Percentiles rank a stretch among this genome's conserved stretches.
Conservation (phyloP, 2,329 filamentous ascomycete genomes). For the Xylaria sp. region DNA sequence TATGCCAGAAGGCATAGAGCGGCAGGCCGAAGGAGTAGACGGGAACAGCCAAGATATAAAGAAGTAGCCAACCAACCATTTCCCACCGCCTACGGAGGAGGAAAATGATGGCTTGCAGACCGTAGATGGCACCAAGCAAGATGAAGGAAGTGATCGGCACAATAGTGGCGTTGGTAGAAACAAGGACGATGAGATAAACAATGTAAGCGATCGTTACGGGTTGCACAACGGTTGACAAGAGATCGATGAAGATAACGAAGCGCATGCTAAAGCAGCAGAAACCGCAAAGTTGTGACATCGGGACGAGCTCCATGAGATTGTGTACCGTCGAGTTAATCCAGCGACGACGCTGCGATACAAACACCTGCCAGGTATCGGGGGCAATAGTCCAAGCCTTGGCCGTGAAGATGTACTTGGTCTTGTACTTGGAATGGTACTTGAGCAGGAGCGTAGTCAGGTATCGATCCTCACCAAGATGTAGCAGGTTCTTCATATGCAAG, state of each 20-base stretch:
- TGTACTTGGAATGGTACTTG: slow-evolving; percentile 92
- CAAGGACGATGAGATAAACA: slow-evolving; percentile 82
- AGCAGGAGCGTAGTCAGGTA: slow-evolving; percentile 94
- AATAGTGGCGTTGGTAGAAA: slow-evolving; percentile 68
- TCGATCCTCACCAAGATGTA: slow-evolving; percentile 97
- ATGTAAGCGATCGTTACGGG: slow-evolving; percentile 93
- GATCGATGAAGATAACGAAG: slow-evolving; percentile 94
- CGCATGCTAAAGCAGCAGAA: slow-evolving; percentile 99
- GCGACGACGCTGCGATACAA: slow-evolving; percentile 96
- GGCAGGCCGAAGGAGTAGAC: slow-evolving; percentile 92
- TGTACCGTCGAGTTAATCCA: slow-evolving; percentile 99
- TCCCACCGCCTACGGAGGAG: slow-evolving; percentile 97
- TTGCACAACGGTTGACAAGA: slow-evolving; percentile 90
- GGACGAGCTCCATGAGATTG: slow-evolving; percentile 95
- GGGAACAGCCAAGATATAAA: slow-evolving; percentile 91
- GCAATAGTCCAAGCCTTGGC: slow-evolving; percentile 98
- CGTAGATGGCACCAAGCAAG: slow-evolving; percentile 93
- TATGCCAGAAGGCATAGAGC: slow-evolving; percentile 97
- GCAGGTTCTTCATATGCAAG: slow-evolving; percentile 97
- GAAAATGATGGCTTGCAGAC: slow-evolving; percentile 96
- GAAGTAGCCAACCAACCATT: slow-evolving; percentile 99
- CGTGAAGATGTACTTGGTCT: slow-evolving; percentile 95
- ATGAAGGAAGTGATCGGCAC: slow-evolving; percentile 89
- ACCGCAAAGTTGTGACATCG: slow-evolving; percentile 91
- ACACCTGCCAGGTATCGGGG: slow-evolving; percentile 91